Conservation (phyloP, 1,139 yeast species). For the Kodamaea suecica region DNA sequence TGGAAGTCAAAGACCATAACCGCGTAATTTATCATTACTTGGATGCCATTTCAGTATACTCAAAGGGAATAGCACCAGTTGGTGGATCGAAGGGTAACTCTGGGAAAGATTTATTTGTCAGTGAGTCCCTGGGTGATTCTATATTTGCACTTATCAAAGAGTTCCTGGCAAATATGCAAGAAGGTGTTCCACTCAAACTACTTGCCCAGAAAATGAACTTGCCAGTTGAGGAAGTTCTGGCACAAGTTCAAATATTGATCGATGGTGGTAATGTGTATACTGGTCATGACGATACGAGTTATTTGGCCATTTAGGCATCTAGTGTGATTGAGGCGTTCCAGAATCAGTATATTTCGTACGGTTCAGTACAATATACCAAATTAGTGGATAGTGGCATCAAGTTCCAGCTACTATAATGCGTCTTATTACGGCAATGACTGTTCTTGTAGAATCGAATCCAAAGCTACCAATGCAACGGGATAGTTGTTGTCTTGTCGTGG, state of each 20-base stretch:
- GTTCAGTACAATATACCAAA: too few species aligned
- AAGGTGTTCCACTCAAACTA: conserved; percentile 67
- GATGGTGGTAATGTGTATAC: conserved; percentile 66
- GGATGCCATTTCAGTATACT: conserved; percentile 63
- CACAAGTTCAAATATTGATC: conserved; percentile 50
- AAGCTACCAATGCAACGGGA: too few species aligned
- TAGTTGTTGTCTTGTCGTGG: too few species aligned
- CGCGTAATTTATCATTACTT: conserved; percentile 75
- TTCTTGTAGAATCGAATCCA: too few species aligned
- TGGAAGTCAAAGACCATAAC: conserved; percentile 64
- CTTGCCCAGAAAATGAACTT: conserved; percentile 56
- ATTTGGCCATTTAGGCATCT: conserved; percentile 20
- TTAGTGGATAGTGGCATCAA: too few species aligned
- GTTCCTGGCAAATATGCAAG: conserved; percentile 57
- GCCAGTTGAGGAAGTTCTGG: conserved; percentile 46
- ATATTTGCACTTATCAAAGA: conserved; percentile 46
- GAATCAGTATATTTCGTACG: too few species aligned
- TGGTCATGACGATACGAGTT: conserved; percentile 65
- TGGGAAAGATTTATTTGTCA: conserved; percentile 17
- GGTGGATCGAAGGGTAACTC: neutral
- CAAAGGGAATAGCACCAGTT: conserved; percentile 2
- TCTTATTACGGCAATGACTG: too few species aligned
- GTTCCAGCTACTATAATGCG: too few species aligned
- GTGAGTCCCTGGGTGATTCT: conserved; percentile 21
- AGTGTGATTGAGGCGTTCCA: too few species aligned